Evolutionary conservation across 768 basidiomycete genomes (phyloP), one percentile per base, ranked within the genome.

Genomic region (Boletellus emodensis): DNA sequence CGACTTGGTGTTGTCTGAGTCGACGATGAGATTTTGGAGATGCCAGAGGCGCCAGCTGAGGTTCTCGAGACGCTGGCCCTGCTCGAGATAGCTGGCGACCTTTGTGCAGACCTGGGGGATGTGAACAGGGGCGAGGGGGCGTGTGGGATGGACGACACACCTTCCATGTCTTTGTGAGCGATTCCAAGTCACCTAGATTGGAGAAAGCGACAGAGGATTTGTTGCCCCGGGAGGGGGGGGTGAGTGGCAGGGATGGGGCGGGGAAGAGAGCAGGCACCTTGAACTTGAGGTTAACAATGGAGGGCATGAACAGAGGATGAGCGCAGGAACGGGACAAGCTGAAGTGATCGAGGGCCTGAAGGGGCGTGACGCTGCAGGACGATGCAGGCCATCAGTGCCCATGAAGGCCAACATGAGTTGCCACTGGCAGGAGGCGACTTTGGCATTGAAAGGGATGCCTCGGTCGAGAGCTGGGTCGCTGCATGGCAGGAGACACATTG

Each of bases 131-230:
- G 52, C 3, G 22, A 53, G 46, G 41, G 39, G 36, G 17, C 50
- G 13, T 6, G 40, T 36, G 44, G 30, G 40, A 57, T 44, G 17
- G 46, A 47, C 2, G 40, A 66, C 71, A 47, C 5, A 87, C 90
- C 80, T 92, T 91, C 90, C 90, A 93, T 59, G 90, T 93, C 77
- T 84, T 88, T 45, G 90, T 89, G 67, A 93, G 74, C 51, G 88
- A 79, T 67, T 93, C 90, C 46, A 80, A 76, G 73, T 93, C 90
- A 73, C 80, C 73, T 71, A 93, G 80, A 73, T 91, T 90, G 69
- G 86, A 87, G 74, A 93, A 93, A 54, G 90, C 89, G 70, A 92
- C 87, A 69, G 93, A 93, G 67, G 90, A 92, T 77, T 92, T 93
- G 82, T 93, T 93, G 72, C 90, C 90, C 90, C 78, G 64, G n/a